Evolutionary conservation across 176 grass and related monocot genomes (phyloP).

Genomic region (Triticum monococcum): DNA sequence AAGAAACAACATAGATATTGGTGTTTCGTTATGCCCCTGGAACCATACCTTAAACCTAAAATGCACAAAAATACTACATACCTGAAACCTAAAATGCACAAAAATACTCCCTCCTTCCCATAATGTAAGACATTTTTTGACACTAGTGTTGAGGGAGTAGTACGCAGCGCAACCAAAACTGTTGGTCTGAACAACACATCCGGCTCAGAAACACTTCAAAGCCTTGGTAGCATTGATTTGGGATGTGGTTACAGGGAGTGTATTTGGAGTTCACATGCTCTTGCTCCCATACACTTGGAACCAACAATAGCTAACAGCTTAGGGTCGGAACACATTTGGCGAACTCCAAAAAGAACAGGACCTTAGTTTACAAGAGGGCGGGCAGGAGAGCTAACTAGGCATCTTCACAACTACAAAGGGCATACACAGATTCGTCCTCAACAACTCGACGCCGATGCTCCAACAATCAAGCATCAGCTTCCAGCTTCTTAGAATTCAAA

Average conservation of each 20-base stretch:
- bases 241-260: slow-evolving; percentile 17
- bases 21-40: background rate
- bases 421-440: slow-evolving; percentile 37
- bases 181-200: background rate
- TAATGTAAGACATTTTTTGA: too few species aligned
- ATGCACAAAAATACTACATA: background rate
- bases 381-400: slow-evolving; percentile 43
- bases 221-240: slow-evolving; percentile 20
- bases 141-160: background rate
- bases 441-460: slow-evolving; percentile 7
- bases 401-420: slow-evolving; percentile 48
- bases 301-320: slow-evolving; percentile 27
- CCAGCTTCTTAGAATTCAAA: slow-evolving; percentile 60
- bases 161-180: background rate
- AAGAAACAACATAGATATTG: background rate
- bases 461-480: slow-evolving; percentile 62
- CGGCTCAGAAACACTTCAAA: slow-evolving; percentile 3
- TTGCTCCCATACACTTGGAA: slow-evolving; percentile 33
- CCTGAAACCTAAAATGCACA: background rate
- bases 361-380: slow-evolving; percentile 64
- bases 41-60: background rate
- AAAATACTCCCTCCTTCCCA: background rate
- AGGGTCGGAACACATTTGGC: slow-evolving; percentile 16
- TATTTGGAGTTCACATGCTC: slow-evolving; percentile 41
- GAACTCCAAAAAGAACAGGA: slow-evolving; percentile 29